Evolutionary conservation across 768 basidiomycete species (phyloP), one percentile per base, ranked within the genome.

Genomic region (Lanmaoa rubissima): DNA sequence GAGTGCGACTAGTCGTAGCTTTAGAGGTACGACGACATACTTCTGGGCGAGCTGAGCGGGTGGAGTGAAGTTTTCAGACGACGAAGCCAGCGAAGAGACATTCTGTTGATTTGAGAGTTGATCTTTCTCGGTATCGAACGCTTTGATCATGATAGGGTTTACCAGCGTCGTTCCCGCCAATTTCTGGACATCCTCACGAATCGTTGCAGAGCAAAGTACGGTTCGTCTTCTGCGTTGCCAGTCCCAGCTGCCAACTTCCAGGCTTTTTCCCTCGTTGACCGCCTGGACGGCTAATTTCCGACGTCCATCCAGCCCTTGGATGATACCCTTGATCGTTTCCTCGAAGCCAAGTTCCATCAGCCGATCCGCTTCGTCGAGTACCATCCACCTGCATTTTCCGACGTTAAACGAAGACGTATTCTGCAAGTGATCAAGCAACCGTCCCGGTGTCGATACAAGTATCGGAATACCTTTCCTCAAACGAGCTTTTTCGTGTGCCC

Each of bases 301-400:
- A 50, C 93, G 82, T 0, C 93, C 94, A 56, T 98, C 94, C 21
- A 99, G 72, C 11, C 89, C 87, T 65, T 87, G 83, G 36, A 98
- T 75, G 60, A 98, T 97, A 1, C 92, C 94, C 54, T 82, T 84
- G 65, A 99, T 90, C 0, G 94, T 92, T 67, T 98, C 94, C 70
- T 97, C 95, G 60, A 99, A 99, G 0, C 97, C 97, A 42, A 98
- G 84, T 61, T 98, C 95, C 95, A 98, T 98, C 49, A 99, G 76
- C 41, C 94, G 81, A 73, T 99, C 97, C 7, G 96, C 95, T 76
- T 99, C 97, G 68, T 99, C 97, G 26, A 98, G 83, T 10, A 99
- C 87, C 32, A 99, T 79, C 94, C 96, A 99, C 46, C 92, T 84
- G 69, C 92, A 92, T 74, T 95, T 96, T 51, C 89, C 94, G 53